These are phyloP conservation scores for Hortaea sp. DNA, from an alignment of 2,329 filamentous ascomycete genomes.

Conservation along the genomic window DNA sequence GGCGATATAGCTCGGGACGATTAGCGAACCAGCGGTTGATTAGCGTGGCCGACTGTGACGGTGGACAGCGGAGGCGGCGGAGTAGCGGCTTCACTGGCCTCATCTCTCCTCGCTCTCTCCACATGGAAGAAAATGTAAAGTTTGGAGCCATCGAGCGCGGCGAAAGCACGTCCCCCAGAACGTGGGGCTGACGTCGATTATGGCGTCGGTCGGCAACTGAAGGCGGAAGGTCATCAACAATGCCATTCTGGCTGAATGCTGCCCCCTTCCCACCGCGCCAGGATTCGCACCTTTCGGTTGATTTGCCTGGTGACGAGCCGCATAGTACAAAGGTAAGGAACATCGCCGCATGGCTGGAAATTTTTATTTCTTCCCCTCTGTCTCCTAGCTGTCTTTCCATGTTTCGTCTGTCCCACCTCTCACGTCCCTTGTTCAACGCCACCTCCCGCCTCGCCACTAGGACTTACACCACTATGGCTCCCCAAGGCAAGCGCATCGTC, in stretches of 20 bases:
- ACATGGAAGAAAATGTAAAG: not conserved
- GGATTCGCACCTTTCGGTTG: too few species aligned
- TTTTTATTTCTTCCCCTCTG: too few species aligned
- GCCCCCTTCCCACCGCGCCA: not conserved
- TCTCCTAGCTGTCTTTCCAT: not conserved
- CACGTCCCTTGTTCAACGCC: not conserved
- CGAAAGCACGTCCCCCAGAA: constrained; percentile 1
- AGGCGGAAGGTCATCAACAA: constrained; percentile 5
- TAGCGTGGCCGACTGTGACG: too few species aligned
- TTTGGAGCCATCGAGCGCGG: not conserved
- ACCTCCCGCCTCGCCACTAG: not conserved
- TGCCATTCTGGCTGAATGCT: not conserved
- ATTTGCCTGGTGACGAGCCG: too few species aligned
- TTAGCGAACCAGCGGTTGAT: too few species aligned
- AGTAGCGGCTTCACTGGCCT: too few species aligned
- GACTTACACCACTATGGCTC: constrained; percentile 10
- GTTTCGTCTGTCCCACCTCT: not conserved
- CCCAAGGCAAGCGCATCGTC: constrained; percentile 34
- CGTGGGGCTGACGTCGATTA: constrained; percentile 2
- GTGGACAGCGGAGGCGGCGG: too few species aligned
- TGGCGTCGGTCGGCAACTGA: not conserved
- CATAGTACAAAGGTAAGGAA: too few species aligned
- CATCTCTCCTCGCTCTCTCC: too few species aligned
- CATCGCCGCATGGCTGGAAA: too few species aligned
- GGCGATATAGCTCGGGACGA: too few species aligned